Evolutionary conservation across 2,329 filamentous ascomycete genomes (phyloP), one percentile per base, ranked within the genome.

Genomic region (Botrytis tulipae): DNA sequence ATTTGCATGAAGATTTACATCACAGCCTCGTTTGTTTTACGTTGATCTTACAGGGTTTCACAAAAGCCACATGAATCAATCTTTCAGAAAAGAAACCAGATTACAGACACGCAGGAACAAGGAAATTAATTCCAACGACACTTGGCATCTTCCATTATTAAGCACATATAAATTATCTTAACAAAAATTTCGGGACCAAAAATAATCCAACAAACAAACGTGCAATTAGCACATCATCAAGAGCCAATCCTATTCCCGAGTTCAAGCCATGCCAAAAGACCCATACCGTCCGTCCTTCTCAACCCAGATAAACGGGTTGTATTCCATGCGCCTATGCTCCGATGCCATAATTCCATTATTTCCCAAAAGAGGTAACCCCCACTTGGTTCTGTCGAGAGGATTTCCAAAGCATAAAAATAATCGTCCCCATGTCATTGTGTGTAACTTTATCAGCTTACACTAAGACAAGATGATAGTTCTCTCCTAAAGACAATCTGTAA

Each of bases 401-500:
- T 63, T 29, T 46, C 16, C 8, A 40, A 32, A 35, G 29, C 40
- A 7, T 62, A 42, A 29, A 67, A 20, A 32, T 46, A 29, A 5
- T 37, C 59, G 29, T 44, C 32, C 18, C 62, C 9, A 32, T 69
- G 10, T 14, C 16, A 22, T 40, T 32, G 18, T 68, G 62, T 68
- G 48, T 46, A 67, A 48, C 29, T 6, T 37, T 20, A 61, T 68
- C 65, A 54, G 32, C 65, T 40, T n/a, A 40, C 46, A 67, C 44
- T 9, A 40, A 54, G 46, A 42, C 51, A 48, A 9, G 62, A 48
- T 25, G 63, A 67, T 67, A 25, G 29, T 46, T 54, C 59, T 32
- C 70, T 37, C 16, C 74, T 72, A 77, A 35, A 78, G 76, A 70
- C 78, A 80, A 62, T 79, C 76, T 2, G 78, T 77, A 18, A 78